A percentile compares a stretch with the other conserved stretches of the same genome.
phyloP scores from a whole-genome alignment of 345 rosid genomes.

The Dimocarpus longan region DNA sequence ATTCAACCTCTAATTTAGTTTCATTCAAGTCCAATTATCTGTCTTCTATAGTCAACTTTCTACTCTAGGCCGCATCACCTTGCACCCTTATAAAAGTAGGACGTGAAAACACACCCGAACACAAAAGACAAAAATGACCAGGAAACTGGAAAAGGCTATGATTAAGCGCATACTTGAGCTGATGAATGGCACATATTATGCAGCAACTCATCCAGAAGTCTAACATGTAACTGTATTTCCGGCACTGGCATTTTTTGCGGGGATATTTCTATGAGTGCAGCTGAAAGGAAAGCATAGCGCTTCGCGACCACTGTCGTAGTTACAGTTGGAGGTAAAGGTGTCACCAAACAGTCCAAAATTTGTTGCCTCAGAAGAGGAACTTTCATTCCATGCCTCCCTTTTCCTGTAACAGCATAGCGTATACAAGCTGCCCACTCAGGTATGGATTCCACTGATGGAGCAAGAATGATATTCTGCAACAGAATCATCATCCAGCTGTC shows the following conservation, averaged over 20 bases:
- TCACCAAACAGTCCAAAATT: slow-evolving; percentile 78
- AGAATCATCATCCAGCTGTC: slow-evolving; percentile 88
- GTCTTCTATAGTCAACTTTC: neutral
- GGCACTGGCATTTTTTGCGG: slow-evolving; percentile 82
- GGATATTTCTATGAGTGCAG: slow-evolving; percentile 85
- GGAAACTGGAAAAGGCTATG: neutral
- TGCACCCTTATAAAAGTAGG: neutral
- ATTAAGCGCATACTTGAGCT: slow-evolving; percentile 56
- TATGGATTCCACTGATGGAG: slow-evolving; percentile 88
- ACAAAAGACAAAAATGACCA: neutral
- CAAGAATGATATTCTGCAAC: slow-evolving; percentile 77
- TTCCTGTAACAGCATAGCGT: slow-evolving; percentile 98
- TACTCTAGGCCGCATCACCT: neutral
- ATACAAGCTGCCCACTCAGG: slow-evolving; percentile 99
- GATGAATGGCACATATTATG: slow-evolving; percentile 92
- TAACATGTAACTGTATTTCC: slow-evolving; percentile 69
- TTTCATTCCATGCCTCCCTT: slow-evolving; percentile 85
- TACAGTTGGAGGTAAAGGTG: slow-evolving; percentile 78
- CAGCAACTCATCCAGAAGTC: slow-evolving; percentile 79
- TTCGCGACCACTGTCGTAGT: slow-evolving; percentile 88
- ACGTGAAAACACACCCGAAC: neutral
- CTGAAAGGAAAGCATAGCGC: slow-evolving; percentile 93
- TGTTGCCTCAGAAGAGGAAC: slow-evolving; percentile 78
- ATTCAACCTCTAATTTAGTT: neutral
- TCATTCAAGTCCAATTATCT: neutral